Evolutionary conservation across 1,284 basidiomycete species (phyloP), one percentile per base, ranked within the genome.

Genomic region (Cronartium quercuum): DNA sequence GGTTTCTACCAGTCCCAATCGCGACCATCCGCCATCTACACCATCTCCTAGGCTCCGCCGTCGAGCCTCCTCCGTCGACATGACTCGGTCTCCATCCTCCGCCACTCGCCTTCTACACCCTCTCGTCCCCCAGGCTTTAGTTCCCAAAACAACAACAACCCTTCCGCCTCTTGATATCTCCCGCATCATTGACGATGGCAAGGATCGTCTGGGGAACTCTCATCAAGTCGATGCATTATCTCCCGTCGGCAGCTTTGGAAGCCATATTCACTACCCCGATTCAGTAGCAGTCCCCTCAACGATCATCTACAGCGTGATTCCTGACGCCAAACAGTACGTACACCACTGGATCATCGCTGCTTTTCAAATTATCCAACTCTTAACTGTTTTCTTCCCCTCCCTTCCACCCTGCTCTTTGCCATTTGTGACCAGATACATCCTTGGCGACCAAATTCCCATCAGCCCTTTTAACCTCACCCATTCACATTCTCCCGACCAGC

Each of bases 31-130:
- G 24, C 29, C 29, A 15, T 5, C 58, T 5, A 18, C 18, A 6
- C 58, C 58, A 61, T 55, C 51, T 21, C 10, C 18, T 18, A 58
- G n/a, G 5, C 55, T 47, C 0, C 9, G 41, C 21, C 58, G 60
- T 29, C 40, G 61, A 63, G 37, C 68, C 18, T 71, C 69, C n/a
- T 65, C 69, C 4, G 44, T 71, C 41, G 69, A 71, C 57, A 63
- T 71, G 44, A 34, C 13, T 61, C 68, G 10, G n/a, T 21, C 18
- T 15, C 1, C 12, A 35, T 38, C 61, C 7, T 24, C 37, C 29
- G 57, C 60, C 37, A 18, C 21, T 34, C 55, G 35, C 35, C 35
- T n/a, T 60, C 57, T 29, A 24, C 58, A 38, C 38, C 55, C 41
- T 35, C 55, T 18, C 34, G 62, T 62, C 29, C 13, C 58, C 15